Base-by-base conservation (phyloP, 1,139 yeast genomes). In the Hyphopichia wangnamkhiaoensis region DNA sequence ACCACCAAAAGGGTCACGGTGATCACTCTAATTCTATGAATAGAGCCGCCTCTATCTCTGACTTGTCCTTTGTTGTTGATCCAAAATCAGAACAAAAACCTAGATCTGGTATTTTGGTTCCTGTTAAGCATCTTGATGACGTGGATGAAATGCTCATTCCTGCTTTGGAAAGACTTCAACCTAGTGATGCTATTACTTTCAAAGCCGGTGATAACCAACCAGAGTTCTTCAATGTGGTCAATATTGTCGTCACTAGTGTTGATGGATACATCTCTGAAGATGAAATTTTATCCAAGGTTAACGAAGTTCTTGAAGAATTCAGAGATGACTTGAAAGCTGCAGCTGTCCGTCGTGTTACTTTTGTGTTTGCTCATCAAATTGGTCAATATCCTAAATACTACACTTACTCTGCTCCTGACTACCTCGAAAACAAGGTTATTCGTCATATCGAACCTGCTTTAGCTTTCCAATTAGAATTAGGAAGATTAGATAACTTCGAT, bases 371-470 rank as follows among this genome's bases (percentile, higher is more conserved):
- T 45, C 81, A 84, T 59, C 79, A 75, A 38, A 80, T 82, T 56
- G 98, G 98, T 49, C 65, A 84, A 35, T 90, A 93, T 68, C 98
- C 98, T 53, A 87, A 86, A 65, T 93, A 93, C 72, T 94, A 84
- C 70, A 93, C 98, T 31, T 94, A 87, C 76, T 87, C 88, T 56
- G 96, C 94, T 45, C 95, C 96, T 37, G 78, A 77, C 30, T 93
- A 86, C 63, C 53, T 54, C 32, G 94, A 85, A 66, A 95, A 93
- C 69, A 81, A 84, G 68, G 91, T 91, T 27, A 88, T 93, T 62
- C 91, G 98, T 72, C 97, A 93, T 61, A 89, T 93, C 56, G 98
- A 93, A 67, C 98, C 98, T 24, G 97, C 98, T 33, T 76, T 93
- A 57, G 98, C 98, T 41, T 93, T 84, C 85, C 98, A 93, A 72